phyloP scores from a whole-genome alignment of 2,329 filamentous ascomycete species.

The Colletotrichum cereale region DNA sequence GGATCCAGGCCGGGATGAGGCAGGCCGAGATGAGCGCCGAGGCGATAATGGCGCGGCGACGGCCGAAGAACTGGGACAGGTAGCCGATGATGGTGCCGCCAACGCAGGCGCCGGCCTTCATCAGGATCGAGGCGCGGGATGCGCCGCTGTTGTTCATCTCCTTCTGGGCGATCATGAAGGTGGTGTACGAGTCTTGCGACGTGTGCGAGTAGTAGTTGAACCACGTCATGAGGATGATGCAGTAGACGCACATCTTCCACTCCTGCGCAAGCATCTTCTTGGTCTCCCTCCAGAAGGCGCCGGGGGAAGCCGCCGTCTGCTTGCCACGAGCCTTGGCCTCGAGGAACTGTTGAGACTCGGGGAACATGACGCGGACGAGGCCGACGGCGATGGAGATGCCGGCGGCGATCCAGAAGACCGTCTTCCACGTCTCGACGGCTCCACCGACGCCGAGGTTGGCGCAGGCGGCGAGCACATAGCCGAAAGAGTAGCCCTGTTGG shows the following conservation, averaged over 20 bases:
- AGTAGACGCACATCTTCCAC: constrained; percentile 84
- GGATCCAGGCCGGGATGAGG: constrained; percentile 78
- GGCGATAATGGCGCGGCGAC: constrained; percentile 75
- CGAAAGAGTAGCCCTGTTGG: constrained; percentile 85
- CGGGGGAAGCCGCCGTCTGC: constrained; percentile 52
- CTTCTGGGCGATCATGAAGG: constrained; percentile 82
- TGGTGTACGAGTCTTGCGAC: constrained; percentile 84
- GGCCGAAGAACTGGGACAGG: constrained; percentile 79
- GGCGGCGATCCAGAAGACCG: constrained; percentile 77
- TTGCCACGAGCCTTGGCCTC: constrained; percentile 74
- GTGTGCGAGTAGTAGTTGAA: constrained; percentile 83
- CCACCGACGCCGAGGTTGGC: constrained; percentile 81
- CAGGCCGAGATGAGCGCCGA: constrained; percentile 70
- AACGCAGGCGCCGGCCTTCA: constrained; percentile 83
- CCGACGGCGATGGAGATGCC: constrained; percentile 78
- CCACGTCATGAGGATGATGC: constrained; percentile 83
- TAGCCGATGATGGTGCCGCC: constrained; percentile 82
- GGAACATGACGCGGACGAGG: constrained; percentile 75
- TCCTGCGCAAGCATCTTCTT: constrained; percentile 76
- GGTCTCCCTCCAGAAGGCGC: constrained; percentile 77
- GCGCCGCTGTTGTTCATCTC: constrained; percentile 73
- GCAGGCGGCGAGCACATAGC: constrained; percentile 83
- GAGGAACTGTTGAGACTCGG: constrained; percentile 81
- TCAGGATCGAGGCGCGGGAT: constrained; percentile 81
- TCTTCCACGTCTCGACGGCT: constrained; percentile 76